Evolutionary conservation across 352 stramenopile genomes (phyloP).

Genomic region (Globisporangium yorkense): DNA sequence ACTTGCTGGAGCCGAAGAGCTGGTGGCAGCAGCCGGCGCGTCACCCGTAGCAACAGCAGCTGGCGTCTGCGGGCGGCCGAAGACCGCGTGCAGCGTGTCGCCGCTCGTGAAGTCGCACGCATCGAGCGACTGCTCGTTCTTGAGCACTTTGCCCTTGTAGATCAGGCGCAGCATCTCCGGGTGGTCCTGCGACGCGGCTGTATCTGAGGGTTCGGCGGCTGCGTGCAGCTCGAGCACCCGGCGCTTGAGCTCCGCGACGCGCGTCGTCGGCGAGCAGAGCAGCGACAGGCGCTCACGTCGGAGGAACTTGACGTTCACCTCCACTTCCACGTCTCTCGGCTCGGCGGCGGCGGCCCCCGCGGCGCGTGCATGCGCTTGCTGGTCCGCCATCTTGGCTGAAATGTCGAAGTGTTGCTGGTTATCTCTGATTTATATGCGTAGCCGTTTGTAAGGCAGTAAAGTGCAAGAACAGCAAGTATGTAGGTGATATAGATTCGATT

Average conservation of each 20-base stretch:
- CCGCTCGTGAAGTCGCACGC: slow-evolving; percentile 26
- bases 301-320: slow-evolving; percentile 44
- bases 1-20: not conserved
- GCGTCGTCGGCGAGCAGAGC: slow-evolving; percentile 12
- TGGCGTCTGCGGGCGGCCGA: slow-evolving; percentile 12
- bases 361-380: not conserved
- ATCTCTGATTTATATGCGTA: too few species aligned
- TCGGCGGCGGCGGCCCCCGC: not conserved
- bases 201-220: not conserved
- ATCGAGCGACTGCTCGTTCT: slow-evolving; percentile 27
- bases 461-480: too few species aligned
- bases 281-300: slow-evolving; percentile 24
- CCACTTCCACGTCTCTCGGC: not conserved
- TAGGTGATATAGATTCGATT: too few species aligned
- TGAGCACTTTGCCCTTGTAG: slow-evolving; percentile 49
- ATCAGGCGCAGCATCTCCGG: slow-evolving; percentile 25
- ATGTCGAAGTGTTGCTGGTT: not conserved
- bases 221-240: slow-evolving; percentile 12
- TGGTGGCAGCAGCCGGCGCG: too few species aligned
- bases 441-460: too few species aligned
- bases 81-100: slow-evolving; percentile 40
- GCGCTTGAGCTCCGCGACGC: slow-evolving; percentile 23
- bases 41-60: not conserved
- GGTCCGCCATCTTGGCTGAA: not conserved
- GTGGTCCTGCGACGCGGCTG: not conserved